These are phyloP conservation scores for Neopestalotiopsis sp. DNA, from an alignment of 2,329 filamentous ascomycete species.

Conservation along the genomic window DNA sequence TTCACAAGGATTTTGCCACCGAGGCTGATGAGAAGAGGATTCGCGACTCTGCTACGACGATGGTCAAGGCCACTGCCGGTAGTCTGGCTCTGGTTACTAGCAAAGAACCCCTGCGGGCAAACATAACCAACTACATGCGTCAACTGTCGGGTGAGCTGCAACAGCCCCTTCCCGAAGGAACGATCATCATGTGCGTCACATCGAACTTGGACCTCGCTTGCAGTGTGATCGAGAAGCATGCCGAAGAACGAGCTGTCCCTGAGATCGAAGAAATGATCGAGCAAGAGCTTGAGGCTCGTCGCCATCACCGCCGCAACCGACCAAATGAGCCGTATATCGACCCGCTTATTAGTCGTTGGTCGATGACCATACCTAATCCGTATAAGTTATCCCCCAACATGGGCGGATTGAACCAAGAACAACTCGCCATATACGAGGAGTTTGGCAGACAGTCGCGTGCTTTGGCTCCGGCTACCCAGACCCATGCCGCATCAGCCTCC, in stretches of 20 bases:
- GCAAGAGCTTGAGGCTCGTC: slow-evolving; percentile 76
- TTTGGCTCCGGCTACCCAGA: slow-evolving; percentile 57
- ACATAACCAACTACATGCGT: slow-evolving; percentile 96
- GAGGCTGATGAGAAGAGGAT: slow-evolving; percentile 89
- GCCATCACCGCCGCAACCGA: slow-evolving; percentile 75
- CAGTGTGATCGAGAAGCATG: slow-evolving; percentile 91
- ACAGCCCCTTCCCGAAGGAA: slow-evolving; percentile 87
- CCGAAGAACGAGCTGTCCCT: slow-evolving; percentile 88
- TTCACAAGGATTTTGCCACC: slow-evolving; percentile 94
- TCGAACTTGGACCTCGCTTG: slow-evolving; percentile 95
- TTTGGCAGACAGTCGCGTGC: slow-evolving; percentile 86
- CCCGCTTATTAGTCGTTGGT: slow-evolving; percentile 84
- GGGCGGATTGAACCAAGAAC: slow-evolving; percentile 82
- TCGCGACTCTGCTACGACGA: slow-evolving; percentile 84
- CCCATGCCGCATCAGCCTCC: slow-evolving; percentile 62
- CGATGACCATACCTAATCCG: slow-evolving; percentile 90
- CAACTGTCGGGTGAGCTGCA: slow-evolving; percentile 71
- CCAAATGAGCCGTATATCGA: slow-evolving; percentile 88
- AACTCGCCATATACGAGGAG: slow-evolving; percentile 95
- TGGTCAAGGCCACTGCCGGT: slow-evolving; percentile 93
- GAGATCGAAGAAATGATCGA: slow-evolving; percentile 97
- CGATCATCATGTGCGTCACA: slow-evolving; percentile 98
- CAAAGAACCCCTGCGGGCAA: slow-evolving; percentile 94
- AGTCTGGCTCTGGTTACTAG: slow-evolving; percentile 96
- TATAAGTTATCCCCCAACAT: slow-evolving; percentile 80